phyloP scores from a whole-genome alignment of 768 basidiomycete species.

The Kwoniella pini region DNA sequence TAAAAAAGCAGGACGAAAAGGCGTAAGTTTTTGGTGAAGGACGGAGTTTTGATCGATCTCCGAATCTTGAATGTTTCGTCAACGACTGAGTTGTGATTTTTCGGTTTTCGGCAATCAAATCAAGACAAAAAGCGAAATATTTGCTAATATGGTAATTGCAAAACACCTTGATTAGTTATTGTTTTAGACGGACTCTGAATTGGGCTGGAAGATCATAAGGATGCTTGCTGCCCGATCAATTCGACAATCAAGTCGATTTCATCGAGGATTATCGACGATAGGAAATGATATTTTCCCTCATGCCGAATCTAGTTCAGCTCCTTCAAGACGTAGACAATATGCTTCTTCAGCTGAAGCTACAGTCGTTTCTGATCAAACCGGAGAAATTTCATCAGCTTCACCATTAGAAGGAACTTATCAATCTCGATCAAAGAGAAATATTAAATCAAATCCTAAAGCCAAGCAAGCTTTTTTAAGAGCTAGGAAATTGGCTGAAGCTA shows the following conservation, averaged over 20 bases:
- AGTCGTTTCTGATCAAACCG: background rate
- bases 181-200: too few relatives aligned
- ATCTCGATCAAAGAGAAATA: too few relatives aligned
- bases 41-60: slow-evolving; percentile 4
- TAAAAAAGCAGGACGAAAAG: too few relatives aligned
- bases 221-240: slow-evolving; percentile 8
- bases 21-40: too few relatives aligned
- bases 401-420: too few relatives aligned
- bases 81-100: too few relatives aligned
- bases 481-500: slow-evolving; percentile 6
- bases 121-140: too few relatives aligned
- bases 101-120: too few relatives aligned
- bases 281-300: slow-evolving; percentile 5
- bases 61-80: background rate
- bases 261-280: background rate
- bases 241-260: slow-evolving; percentile 3
- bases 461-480: slow-evolving; percentile 15
- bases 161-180: too few relatives aligned
- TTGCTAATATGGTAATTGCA: background rate
- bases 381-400: background rate
- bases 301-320: slow-evolving; percentile 23
- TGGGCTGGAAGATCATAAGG: too few relatives aligned
- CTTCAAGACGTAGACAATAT: slow-evolving; percentile 3
- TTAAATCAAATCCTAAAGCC: slow-evolving; percentile 1
- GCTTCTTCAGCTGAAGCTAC: background rate